A percentile compares a stretch with the other conserved stretches of the same genome.
These are phyloP conservation scores for Kwoniella europaea DNA, from an alignment of 768 basidiomycete genomes.

Conservation along the genomic window DNA sequence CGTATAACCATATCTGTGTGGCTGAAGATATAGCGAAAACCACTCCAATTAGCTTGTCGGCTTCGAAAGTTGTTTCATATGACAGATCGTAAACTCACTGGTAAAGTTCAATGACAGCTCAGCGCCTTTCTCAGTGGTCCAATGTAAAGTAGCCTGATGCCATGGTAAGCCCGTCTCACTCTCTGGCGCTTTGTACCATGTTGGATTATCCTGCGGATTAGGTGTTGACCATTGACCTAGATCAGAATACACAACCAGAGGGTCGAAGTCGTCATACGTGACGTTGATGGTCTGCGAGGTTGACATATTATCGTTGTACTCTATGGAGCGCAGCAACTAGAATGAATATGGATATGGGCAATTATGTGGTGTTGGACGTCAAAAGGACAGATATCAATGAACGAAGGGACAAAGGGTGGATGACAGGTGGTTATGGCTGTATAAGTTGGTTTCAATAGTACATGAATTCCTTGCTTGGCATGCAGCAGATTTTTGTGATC, in stretches of 20 bases:
- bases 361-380: too few relatives aligned
- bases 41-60: too few relatives aligned
- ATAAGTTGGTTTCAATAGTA: too few relatives aligned
- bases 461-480: too few relatives aligned
- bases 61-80: too few relatives aligned
- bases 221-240: slow-evolving; percentile 55
- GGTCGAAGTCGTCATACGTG: slow-evolving; percentile 58
- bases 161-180: slow-evolving; percentile 48
- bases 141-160: slow-evolving; percentile 57
- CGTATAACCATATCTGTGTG: slow-evolving; percentile 47
- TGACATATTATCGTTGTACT: neutral
- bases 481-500: too few relatives aligned
- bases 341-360: too few relatives aligned
- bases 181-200: slow-evolving; percentile 44
- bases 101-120: slow-evolving; percentile 55
- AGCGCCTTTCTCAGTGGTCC: slow-evolving; percentile 43
- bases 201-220: slow-evolving; percentile 53
- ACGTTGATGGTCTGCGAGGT: slow-evolving; percentile 28
- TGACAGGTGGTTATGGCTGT: too few relatives aligned
- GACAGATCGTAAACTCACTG: slow-evolving; percentile 27
- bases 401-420: too few relatives aligned
- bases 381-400: too few relatives aligned
- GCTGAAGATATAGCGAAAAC: slow-evolving; percentile 26
- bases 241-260: slow-evolving; percentile 44
- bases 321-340: too few relatives aligned